A percentile compares a stretch with the other conserved stretches of the same genome.
Conservation (phyloP, 2,329 filamentous ascomycete species). For the Colletotrichum filicis region DNA sequence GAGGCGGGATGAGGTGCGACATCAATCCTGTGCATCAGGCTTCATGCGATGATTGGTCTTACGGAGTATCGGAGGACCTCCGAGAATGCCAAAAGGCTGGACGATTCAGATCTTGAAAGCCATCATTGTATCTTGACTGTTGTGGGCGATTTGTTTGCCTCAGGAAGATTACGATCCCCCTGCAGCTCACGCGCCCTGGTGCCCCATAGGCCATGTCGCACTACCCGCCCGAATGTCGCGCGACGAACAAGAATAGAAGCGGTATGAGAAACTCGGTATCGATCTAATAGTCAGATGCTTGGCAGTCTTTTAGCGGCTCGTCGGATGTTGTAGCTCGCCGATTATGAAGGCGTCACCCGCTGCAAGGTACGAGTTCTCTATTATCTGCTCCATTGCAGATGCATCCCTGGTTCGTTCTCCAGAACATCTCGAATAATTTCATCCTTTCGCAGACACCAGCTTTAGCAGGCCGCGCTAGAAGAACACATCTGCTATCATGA, state of each 20-base stretch:
- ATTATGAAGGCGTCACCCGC: not conserved
- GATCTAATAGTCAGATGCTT: not conserved
- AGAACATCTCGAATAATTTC: not conserved
- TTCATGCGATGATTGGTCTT: not conserved
- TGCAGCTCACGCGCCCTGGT: not conserved
- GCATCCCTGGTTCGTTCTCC: not conserved
- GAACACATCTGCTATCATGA: not conserved
- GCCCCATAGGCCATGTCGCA: not conserved
- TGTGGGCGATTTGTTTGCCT: not conserved
- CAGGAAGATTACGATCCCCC: constrained; percentile 2
- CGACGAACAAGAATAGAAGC: constrained; percentile 8
- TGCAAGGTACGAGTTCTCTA: not conserved
- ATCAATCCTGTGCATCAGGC: not conserved
- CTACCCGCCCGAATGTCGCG: not conserved
- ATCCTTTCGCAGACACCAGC: not conserved
- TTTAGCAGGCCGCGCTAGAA: not conserved
- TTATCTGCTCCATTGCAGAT: not conserved
- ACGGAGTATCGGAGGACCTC: not conserved
- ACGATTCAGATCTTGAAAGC: not conserved
- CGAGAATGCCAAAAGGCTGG: not conserved
- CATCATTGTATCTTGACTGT: not conserved
- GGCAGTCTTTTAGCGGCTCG: constrained; percentile 7
- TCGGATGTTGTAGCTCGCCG: not conserved
- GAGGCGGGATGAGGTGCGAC: not conserved
- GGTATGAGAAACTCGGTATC: not conserved